A percentile compares a stretch with the other conserved stretches of the same genome.
Evolutionary conservation across 306 rosid species (phyloP).

Genomic region (Castanopsis chinensis): DNA sequence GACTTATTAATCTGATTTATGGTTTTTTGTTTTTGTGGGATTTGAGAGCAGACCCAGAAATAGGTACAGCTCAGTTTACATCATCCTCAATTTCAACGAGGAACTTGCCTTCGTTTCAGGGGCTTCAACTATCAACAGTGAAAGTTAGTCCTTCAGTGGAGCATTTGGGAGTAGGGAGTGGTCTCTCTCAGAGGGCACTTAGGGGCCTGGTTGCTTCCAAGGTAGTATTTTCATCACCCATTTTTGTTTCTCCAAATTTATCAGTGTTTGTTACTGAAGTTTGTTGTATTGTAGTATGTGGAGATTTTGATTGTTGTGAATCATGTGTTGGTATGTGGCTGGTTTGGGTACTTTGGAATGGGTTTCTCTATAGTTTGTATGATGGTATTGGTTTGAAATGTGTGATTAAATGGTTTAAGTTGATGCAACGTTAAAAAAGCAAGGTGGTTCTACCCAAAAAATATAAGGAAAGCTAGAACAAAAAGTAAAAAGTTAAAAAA

Average conservation of each 20-base stretch:
- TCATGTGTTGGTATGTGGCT: too few relatives aligned
- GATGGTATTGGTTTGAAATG: too few relatives aligned
- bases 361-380: too few relatives aligned
- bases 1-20: not conserved
- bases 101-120: slow-evolving; percentile 58
- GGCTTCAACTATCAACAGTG: slow-evolving; percentile 49
- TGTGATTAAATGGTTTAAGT: too few relatives aligned
- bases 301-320: too few relatives aligned
- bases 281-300: not conserved
- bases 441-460: too few relatives aligned
- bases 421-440: too few relatives aligned
- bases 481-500: too few relatives aligned
- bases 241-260: not conserved
- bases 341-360: too few relatives aligned
- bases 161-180: slow-evolving; percentile 24
- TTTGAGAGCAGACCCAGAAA: slow-evolving; percentile 28
- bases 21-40: slow-evolving; percentile 5
- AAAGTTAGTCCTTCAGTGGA: slow-evolving; percentile 35
- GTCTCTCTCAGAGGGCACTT: slow-evolving; percentile 38
- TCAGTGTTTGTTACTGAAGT: not conserved
- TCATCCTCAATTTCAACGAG: slow-evolving; percentile 61
- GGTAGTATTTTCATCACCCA: slow-evolving; percentile 30
- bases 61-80: slow-evolving; percentile 76
- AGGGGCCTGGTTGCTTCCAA: slow-evolving; percentile 68
- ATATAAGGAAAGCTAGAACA: too few relatives aligned